phyloP scores from a whole-genome alignment of 352 stramenopile genomes.

The Globisporangium middletonii region DNA sequence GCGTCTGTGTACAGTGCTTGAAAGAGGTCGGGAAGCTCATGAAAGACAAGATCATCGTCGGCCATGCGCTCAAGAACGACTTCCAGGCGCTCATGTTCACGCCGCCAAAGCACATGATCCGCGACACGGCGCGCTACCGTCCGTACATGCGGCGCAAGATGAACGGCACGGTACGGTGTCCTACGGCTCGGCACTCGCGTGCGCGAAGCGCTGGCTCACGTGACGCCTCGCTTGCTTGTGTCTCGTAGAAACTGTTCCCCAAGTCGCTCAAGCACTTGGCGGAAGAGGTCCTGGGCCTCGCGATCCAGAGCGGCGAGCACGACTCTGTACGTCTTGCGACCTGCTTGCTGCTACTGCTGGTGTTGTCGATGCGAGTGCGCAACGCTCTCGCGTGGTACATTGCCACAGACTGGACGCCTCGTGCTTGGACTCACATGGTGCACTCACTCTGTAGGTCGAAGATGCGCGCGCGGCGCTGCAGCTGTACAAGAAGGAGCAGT shows the following conservation, averaged over 20 bases:
- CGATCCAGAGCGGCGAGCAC: slow-evolving; percentile 83
- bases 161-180: slow-evolving; percentile 63
- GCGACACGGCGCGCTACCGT: slow-evolving; percentile 78
- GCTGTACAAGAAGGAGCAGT: slow-evolving; percentile 83
- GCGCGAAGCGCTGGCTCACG: background rate
- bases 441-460: slow-evolving; percentile 36
- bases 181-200: background rate
- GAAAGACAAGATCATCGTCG: slow-evolving; percentile 78
- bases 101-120: slow-evolving; percentile 69
- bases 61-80: slow-evolving; percentile 82
- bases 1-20: slow-evolving; percentile 34
- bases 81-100: slow-evolving; percentile 86
- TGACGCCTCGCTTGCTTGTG: background rate
- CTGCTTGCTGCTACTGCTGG: background rate
- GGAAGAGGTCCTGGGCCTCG: slow-evolving; percentile 51
- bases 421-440: background rate
- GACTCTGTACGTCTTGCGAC: slow-evolving; percentile 51
- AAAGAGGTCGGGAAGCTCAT: slow-evolving; percentile 80
- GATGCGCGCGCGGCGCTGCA: slow-evolving; percentile 70
- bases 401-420: background rate
- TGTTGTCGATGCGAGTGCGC: background rate
- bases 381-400: background rate
- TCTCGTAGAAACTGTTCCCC: slow-evolving; percentile 70
- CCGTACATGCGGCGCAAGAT: slow-evolving; percentile 85
- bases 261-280: slow-evolving; percentile 78